These are phyloP conservation scores for Boletus tylopilopsis DNA, from an alignment of 768 basidiomycete species.

Conservation along the genomic window DNA sequence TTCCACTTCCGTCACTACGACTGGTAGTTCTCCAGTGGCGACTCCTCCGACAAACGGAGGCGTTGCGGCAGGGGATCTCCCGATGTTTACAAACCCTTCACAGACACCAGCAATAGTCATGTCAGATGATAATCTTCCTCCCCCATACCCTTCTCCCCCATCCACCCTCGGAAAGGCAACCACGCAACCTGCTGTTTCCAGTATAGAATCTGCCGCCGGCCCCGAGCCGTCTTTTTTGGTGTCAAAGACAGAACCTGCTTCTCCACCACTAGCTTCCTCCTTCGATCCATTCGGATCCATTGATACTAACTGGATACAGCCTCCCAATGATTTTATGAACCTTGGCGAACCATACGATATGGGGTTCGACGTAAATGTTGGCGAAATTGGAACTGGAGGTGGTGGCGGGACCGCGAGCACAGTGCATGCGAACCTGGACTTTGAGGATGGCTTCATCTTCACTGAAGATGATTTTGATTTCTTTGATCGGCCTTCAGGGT, in stretches of 20 bases:
- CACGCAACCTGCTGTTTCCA: constrained; percentile 2
- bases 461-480: constrained; percentile 90
- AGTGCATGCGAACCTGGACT: constrained; percentile 39
- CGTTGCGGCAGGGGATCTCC: constrained; percentile 15
- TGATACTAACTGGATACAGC: constrained; percentile 39
- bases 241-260: constrained; percentile 16
- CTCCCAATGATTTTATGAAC: constrained; percentile 34
- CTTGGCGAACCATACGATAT: constrained; percentile 39
- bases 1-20: constrained; percentile 9
- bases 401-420: constrained; percentile 21
- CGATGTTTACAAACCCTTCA: constrained; percentile 13
- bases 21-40: constrained; percentile 13
- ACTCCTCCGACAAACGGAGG: constrained; percentile 11
- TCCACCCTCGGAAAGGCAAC: constrained; percentile 35
- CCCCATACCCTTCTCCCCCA: constrained; percentile 58
- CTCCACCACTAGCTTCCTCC: constrained; percentile 21
- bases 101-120: constrained; percentile 11
- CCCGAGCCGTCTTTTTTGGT: constrained; percentile 6
- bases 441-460: constrained; percentile 53
- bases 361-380: constrained; percentile 46
- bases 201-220: constrained; percentile 23
- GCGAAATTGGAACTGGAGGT: constrained; percentile 32
- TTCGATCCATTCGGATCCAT: constrained; percentile 46
- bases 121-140: constrained; percentile 21
- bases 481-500: constrained; percentile 60